Evolutionary conservation across 2,329 filamentous ascomycete genomes (phyloP).

Genomic region (Colletotrichum tanaceti): DNA sequence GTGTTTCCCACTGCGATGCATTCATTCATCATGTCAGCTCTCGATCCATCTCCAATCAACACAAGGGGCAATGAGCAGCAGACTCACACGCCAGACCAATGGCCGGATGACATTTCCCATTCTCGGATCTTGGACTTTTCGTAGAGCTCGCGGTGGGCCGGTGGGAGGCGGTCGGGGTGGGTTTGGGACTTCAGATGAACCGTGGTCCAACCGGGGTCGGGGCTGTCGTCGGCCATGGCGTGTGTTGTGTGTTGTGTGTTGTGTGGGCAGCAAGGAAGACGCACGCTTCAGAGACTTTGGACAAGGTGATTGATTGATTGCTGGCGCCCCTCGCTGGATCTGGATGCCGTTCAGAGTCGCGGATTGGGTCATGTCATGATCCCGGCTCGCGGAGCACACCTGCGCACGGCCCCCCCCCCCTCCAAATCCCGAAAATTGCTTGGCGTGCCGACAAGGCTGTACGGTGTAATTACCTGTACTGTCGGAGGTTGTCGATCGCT

Average conservation of each 20-base stretch:
- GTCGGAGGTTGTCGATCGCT: slow-evolving; percentile 1
- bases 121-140: slow-evolving; percentile 45
- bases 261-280: too few species aligned
- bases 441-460: too few species aligned
- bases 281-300: too few species aligned
- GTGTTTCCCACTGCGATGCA: slow-evolving; percentile 46
- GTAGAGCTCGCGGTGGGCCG: slow-evolving; percentile 43
- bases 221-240: slow-evolving; percentile 44
- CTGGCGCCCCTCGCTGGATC: neutral
- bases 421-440: too few species aligned
- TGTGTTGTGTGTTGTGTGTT: too few species aligned
- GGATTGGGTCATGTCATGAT: neutral
- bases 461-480: too few species aligned
- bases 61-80: neutral
- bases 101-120: slow-evolving; percentile 44
- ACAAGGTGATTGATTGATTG: neutral
- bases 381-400: too few species aligned
- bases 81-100: slow-evolving; percentile 47
- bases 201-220: slow-evolving; percentile 46
- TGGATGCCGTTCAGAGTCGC: neutral
- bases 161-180: slow-evolving; percentile 44
- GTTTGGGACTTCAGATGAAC: slow-evolving; percentile 43
- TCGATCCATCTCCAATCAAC: neutral
- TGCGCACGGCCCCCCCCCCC: too few species aligned
- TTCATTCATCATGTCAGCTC: slow-evolving; percentile 10